phyloP scores from a whole-genome alignment of 2,329 filamentous ascomycete species.

The Sclerotinia trifoliorum region DNA sequence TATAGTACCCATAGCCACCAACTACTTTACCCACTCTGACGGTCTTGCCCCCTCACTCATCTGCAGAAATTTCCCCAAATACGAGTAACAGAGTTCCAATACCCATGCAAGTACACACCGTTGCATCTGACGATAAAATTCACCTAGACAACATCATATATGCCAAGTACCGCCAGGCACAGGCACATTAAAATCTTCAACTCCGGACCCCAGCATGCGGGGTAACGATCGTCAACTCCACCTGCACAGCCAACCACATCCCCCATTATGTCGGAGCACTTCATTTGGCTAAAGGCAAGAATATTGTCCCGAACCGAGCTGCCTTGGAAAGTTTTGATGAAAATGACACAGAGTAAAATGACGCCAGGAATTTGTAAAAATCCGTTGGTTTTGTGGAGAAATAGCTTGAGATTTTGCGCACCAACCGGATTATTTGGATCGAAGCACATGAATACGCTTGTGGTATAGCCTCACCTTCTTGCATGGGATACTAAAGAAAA shows the following conservation, averaged over 20 bases:
- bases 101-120: neutral
- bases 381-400: slow-evolving; percentile 5
- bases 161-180: slow-evolving; percentile 1
- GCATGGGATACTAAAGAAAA: neutral
- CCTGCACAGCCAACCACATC: neutral
- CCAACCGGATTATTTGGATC: slow-evolving; percentile 19
- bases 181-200: neutral
- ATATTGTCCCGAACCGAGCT: slow-evolving; percentile 10
- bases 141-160: neutral
- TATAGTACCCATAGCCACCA: slow-evolving; percentile 2
- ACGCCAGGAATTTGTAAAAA: neutral
- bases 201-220: slow-evolving; percentile 12
- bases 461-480: slow-evolving; percentile 6
- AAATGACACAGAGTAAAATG: slow-evolving; percentile 7
- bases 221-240: slow-evolving; percentile 9
- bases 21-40: neutral
- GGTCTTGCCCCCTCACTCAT: neutral
- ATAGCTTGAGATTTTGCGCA: slow-evolving; percentile 14
- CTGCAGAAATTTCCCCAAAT: neutral
- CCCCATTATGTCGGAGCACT: neutral
- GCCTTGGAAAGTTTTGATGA: neutral
- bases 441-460: slow-evolving; percentile 5
- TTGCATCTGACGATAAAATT: neutral
- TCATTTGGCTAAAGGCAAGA: slow-evolving; percentile 11
- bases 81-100: neutral